phyloP scores from a whole-genome alignment of 2,329 filamentous ascomycete genomes.

The Fusarium clavum region DNA sequence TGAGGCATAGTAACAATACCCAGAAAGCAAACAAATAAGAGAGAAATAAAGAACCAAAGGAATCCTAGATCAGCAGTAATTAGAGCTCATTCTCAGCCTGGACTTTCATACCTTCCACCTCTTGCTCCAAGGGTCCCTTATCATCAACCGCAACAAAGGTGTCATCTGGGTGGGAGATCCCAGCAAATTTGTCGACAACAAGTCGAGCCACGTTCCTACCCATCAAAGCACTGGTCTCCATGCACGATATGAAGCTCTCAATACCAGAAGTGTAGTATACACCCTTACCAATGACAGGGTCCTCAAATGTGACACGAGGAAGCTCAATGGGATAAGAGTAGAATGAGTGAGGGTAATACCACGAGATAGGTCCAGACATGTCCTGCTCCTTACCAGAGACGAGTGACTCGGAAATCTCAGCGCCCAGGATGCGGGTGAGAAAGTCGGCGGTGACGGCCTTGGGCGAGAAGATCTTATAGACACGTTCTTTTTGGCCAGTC shows the following conservation, averaged over 20 bases:
- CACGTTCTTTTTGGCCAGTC: conserved; percentile 64
- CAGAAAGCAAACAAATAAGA: not conserved
- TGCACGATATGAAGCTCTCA: conserved; percentile 94
- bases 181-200: conserved; percentile 69
- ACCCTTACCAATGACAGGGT: conserved; percentile 73
- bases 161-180: conserved; percentile 32
- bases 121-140: conserved; percentile 1
- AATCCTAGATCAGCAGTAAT: not conserved
- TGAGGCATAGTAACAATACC: not conserved
- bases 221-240: conserved; percentile 96
- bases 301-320: conserved; percentile 90
- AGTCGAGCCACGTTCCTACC: conserved; percentile 85
- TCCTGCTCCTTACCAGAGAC: conserved; percentile 47
- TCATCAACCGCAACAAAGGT: not conserved
- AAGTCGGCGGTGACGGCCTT: conserved; percentile 64
- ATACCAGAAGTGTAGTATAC: conserved; percentile 82
- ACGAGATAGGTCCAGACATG: conserved; percentile 68
- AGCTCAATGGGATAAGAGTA: conserved; percentile 85
- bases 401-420: conserved; percentile 58
- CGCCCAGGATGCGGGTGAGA: conserved; percentile 64
- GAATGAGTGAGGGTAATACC: conserved; percentile 83
- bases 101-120: conserved; percentile 14
- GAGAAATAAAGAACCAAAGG: not conserved
- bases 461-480: conserved; percentile 76
- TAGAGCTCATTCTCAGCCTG: conserved; percentile 33